Base-by-base conservation (phyloP, 2,329 filamentous ascomycete species). In the Hypocreales sp. region DNA sequence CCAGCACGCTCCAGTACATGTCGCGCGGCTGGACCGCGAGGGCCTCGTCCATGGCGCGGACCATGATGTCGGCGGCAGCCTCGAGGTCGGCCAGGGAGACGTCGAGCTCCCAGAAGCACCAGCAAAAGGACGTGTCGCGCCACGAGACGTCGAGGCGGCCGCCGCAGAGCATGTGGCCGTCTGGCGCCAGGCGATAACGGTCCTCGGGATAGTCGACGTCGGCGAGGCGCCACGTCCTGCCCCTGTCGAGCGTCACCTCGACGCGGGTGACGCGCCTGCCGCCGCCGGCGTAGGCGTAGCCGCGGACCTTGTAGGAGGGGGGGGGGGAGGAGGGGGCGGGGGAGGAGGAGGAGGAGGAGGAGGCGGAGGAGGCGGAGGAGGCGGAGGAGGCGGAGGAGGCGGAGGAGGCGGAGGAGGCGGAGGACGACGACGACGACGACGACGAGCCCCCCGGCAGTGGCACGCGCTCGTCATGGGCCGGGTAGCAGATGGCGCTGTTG, bases 1-100 rank as follows among this genome's bases (percentile, higher is more conserved):
- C 84, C 21, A 93, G 57, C 3, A 92, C 83, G 33, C 73, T 84
- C 86, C 86, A 94, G 55, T 93, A 93, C 81, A 93, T 90, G 42
- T 94, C 86, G 34, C 81, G 67, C 5, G 86, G 86, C 47, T 92
- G 83, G 0, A 81, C 60, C 50, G 79, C 81, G 70, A 93, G 77
- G 29, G 76, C 69, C 37, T 93, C 86, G 40, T 94, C 86, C 83
- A 93, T 92, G 5, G 77, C 78, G 24, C 86, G 67, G 5, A 92
- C 73, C 43, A 92, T 64, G 20, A 94, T 71, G 41, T 84, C 82
- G 23, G 72, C 67, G 1, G 79, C 67, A 3, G 53, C 53, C 22
- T 59, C 56, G 11, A 93, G 57, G 15, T 79, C 71, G 0, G 60
- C 44, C 0, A 79, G 50, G 0, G 69, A 50, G 13, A 93, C 61